Conservation (phyloP, 176 grass and related monocot species). For the Zoysia pacifica region DNA sequence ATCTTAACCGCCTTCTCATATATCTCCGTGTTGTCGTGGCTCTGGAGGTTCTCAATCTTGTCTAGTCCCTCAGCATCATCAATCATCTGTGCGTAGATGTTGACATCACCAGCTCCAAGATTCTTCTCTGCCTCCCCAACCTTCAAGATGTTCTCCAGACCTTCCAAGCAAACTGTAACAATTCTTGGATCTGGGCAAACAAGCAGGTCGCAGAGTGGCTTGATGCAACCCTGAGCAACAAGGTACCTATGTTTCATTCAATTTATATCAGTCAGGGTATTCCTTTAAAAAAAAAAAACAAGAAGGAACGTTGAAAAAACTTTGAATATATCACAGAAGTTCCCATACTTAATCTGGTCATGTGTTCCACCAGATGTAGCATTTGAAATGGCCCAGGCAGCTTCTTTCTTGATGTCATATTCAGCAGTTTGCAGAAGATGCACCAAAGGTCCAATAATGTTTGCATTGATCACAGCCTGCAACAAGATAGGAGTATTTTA, state of each 20-base stretch:
- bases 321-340: background rate
- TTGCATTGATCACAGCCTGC: slow-evolving; percentile 65
- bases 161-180: slow-evolving; percentile 89
- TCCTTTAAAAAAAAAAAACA: slow-evolving; percentile 1
- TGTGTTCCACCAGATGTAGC: slow-evolving; percentile 75
- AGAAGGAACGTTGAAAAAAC: background rate
- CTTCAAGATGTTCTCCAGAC: slow-evolving; percentile 89
- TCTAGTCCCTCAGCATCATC: slow-evolving; percentile 93
- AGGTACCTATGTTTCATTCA: slow-evolving; percentile 53
- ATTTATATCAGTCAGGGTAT: background rate
- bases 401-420: slow-evolving; percentile 84
- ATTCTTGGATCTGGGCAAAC: slow-evolving; percentile 85
- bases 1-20: slow-evolving; percentile 96
- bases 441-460: slow-evolving; percentile 61
- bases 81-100: slow-evolving; percentile 74
- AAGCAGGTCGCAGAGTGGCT: slow-evolving; percentile 88
- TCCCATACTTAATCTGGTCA: slow-evolving; percentile 66
- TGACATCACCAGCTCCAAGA: slow-evolving; percentile 64
- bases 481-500: slow-evolving; percentile 21
- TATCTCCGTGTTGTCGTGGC: slow-evolving; percentile 90
- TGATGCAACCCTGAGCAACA: slow-evolving; percentile 86
- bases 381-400: slow-evolving; percentile 77
- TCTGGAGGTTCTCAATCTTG: slow-evolving; percentile 97
- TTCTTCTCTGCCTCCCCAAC: slow-evolving; percentile 78
- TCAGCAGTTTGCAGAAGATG: slow-evolving; percentile 72